Evolutionary conservation across 768 basidiomycete genomes (phyloP), one percentile per base, ranked within the genome.

Genomic region (Naganishia vishniacii): DNA sequence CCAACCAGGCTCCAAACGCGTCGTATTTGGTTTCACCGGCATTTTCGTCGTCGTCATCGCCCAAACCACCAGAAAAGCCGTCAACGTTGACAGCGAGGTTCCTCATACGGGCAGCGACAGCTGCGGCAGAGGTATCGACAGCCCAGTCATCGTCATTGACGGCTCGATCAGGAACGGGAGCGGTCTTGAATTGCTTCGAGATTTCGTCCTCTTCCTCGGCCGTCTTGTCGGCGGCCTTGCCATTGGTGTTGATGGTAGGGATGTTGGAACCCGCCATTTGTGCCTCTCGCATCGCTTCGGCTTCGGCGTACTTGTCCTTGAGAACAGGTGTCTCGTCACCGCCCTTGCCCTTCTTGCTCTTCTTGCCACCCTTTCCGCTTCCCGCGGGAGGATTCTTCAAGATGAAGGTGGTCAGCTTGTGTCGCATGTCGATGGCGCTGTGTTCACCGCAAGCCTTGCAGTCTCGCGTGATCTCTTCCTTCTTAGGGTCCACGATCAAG

Each of bases 371-470:
- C 67, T 74, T 76, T 61, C 69, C 69, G 80, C 88, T 91, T 71
- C 86, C 89, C 80, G 88, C 87, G 59, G 93, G 94, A 45, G 95
- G 95, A 78, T 99, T 99, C 82, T 93, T 95, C 73, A 97, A 73
- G 75, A 99, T 95, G 82, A 90, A 99, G 0, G 93, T 91, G 45
- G 87, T 88, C 65, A 99, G 83, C 79, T 93, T 95, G 81, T 98
- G 94, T 37, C 91, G 83, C 91, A 95, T 95, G 78, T 98, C 92
- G 69, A 98, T 83, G 44, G 82, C 85, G 49, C 88, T 92, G 69
- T 89, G 85, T 73, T 91, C 86, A 59, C 95, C 95, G 72, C 95
- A 99, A 28, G 95, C 95, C 80, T 98, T 97, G 83, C 95, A 99
- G 78, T 99, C 93, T 66, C 93, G 85, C 69, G 88, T 84, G 75